Base-by-base conservation (phyloP, 2,329 filamentous ascomycete genomes). In the Pseudohalonectria lignicola region DNA sequence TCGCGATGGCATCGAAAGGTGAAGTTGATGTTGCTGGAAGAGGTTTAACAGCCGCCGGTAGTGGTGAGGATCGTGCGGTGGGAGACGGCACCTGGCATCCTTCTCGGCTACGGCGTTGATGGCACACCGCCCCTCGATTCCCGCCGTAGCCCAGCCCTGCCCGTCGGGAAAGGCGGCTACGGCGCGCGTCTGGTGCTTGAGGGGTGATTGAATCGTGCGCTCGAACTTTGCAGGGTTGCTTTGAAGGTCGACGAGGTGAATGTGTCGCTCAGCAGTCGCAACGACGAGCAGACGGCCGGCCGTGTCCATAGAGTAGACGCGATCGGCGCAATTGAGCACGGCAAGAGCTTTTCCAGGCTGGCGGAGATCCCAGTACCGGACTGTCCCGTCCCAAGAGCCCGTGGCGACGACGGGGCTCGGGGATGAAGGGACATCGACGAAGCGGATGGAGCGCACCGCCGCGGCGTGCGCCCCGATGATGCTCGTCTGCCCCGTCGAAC, bases 331-430 rank as follows among this genome's bases (percentile, higher is more conserved):
- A 13, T 57, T 55, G 17, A 58, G 64, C 39, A 69, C 63, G 8
- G 67, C 58, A 5, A 43, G 40, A 10, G 53, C 59, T 11, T 43
- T 39, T 9, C 52, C 59, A 11, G 54, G 54, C 49, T 65, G 62
- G 37, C 71, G 66, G 31, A 73, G 41, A 50, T 76, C 71, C 71
- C 71, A 76, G 55, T 69, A 71, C 49, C 67, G 68, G 47, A 75
- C 59, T 3, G 67, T 74, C 51, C 64, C 66, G 55, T 76, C 71
- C 71, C 71, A 76, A 3, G 69, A 74, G 11, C 54, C 57, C 7
- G 56, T 51, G 23, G 49, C 54, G 37, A 59, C 34, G 35, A 59
- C n/a, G n/a, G n/a, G n/a, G n/a, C n/a, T 43, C 30, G 48, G 47
- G 30, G 47, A 40, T 6, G 26, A 43, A 25, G 51, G 49, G 31